Evolutionary conservation across 495 filamentous ascomycete species (phyloP).

Genomic region (Podospora conica): DNA sequence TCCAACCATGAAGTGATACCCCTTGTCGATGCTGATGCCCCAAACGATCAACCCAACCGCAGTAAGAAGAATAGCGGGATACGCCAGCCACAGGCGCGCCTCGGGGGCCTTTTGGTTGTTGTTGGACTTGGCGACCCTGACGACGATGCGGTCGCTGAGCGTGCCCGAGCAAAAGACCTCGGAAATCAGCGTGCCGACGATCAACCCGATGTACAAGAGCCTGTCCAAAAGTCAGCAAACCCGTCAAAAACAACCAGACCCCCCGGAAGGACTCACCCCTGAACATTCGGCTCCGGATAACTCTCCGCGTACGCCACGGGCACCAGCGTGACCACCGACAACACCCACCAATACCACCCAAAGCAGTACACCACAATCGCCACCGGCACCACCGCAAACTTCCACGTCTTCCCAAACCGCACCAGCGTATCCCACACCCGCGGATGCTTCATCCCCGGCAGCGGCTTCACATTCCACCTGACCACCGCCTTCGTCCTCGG

Average conservation of each 20-base stretch:
- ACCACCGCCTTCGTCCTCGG: constrained; percentile 44
- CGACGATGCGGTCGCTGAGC: constrained; percentile 48
- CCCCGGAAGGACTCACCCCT: constrained; percentile 38
- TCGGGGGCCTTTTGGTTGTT: constrained; percentile 45
- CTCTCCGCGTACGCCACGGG: constrained; percentile 48
- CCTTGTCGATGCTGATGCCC: constrained; percentile 52
- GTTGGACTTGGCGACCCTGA: constrained; percentile 43
- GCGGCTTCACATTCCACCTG: constrained; percentile 44
- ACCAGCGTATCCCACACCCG: constrained; percentile 45
- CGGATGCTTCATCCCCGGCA: constrained; percentile 51
- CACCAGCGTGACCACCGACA: constrained; percentile 55
- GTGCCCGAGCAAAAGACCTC: constrained; percentile 51
- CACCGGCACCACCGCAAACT: constrained; percentile 41
- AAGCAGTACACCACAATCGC: constrained; percentile 50
- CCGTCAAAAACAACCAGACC: not conserved
- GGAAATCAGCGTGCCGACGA: constrained; percentile 50
- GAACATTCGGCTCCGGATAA: constrained; percentile 45
- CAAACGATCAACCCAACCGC: constrained; percentile 46
- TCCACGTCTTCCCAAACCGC: constrained; percentile 46
- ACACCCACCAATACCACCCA: constrained; percentile 59
- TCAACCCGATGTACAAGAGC: constrained; percentile 51
- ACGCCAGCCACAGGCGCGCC: constrained; percentile 55
- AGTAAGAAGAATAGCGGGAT: constrained; percentile 48
- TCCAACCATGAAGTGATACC: constrained; percentile 55
- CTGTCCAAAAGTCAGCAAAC: constrained; percentile 6